phyloP scores from a whole-genome alignment of 176 grass and related monocot species.

The Oryza meridionalis region DNA sequence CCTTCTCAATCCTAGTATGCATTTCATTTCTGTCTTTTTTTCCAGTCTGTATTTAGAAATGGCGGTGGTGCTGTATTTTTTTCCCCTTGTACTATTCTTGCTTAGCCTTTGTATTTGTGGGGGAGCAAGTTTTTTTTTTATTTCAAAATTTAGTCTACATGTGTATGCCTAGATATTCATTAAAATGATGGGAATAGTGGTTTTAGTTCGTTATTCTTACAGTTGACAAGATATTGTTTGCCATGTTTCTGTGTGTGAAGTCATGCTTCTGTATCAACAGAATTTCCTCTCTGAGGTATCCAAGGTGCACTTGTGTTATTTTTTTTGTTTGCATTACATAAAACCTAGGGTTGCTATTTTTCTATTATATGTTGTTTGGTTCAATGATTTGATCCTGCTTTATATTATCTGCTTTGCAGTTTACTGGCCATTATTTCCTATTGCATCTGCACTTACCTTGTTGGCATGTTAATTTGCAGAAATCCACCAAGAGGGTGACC shows the following conservation, averaged over 20 bases:
- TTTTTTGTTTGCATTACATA: neutral
- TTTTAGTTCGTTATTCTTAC: neutral
- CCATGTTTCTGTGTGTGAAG: neutral
- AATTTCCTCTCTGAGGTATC: neutral
- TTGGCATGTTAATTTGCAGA: constrained; percentile 30
- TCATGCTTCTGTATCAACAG: neutral
- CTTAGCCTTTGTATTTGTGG: neutral
- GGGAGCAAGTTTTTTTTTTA: neutral
- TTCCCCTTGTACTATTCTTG: neutral
- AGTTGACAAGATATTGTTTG: neutral
- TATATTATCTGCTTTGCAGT: neutral
- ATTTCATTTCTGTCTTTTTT: neutral
- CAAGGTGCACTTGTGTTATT: neutral
- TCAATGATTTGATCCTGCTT: neutral
- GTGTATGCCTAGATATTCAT: too few species aligned
- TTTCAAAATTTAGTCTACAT: neutral
- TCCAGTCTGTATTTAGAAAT: neutral
- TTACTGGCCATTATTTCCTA: neutral
- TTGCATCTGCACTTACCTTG: neutral
- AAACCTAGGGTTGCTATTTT: too few species aligned
- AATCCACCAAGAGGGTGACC: constrained; percentile 54
- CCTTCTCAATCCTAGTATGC: neutral
- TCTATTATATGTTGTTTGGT: neutral
- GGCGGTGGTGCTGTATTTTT: neutral
- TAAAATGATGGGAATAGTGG: neutral